Evolutionary conservation across 176 grass and related monocot species (phyloP).

Genomic region (Alloteropsis semialata): DNA sequence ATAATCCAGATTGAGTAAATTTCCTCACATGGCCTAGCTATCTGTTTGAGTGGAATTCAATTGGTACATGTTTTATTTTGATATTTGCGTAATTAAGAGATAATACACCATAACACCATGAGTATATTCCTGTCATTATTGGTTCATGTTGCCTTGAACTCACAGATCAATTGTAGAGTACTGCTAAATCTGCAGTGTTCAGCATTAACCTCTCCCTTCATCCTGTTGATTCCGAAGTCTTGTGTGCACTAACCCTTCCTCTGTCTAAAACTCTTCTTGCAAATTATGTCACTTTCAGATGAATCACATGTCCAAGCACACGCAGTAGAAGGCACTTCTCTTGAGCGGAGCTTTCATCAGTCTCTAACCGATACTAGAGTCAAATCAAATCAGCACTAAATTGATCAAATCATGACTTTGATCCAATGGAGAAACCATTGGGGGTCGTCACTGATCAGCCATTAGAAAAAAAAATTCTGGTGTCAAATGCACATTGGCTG

Average conservation of each 20-base stretch:
- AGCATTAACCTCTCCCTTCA: background rate
- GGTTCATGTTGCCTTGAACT: background rate
- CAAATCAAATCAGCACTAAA: slow-evolving; percentile 5
- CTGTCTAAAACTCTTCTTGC: background rate
- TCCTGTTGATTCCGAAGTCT: background rate
- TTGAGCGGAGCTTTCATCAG: background rate
- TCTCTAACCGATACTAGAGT: background rate
- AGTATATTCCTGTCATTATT: background rate
- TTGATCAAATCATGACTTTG: background rate
- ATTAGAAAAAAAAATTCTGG: background rate
- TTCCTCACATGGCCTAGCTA: background rate
- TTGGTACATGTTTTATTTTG: background rate
- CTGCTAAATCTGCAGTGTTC: background rate
- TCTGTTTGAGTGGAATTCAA: background rate
- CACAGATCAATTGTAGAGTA: background rate
- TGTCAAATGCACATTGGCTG: background rate
- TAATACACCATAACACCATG: background rate
- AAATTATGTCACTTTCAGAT: background rate
- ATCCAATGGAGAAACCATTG: background rate
- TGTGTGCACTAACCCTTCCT: background rate
- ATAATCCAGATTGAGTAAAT: background rate
- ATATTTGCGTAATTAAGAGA: background rate
- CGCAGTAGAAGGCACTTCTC: background rate
- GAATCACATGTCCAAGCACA: background rate
- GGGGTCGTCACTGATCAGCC: background rate